Percentiles rank a stretch among this genome's conserved stretches.
Conservation (phyloP, 495 filamentous ascomycete species). For the Friedmanniomyces simplex region DNA sequence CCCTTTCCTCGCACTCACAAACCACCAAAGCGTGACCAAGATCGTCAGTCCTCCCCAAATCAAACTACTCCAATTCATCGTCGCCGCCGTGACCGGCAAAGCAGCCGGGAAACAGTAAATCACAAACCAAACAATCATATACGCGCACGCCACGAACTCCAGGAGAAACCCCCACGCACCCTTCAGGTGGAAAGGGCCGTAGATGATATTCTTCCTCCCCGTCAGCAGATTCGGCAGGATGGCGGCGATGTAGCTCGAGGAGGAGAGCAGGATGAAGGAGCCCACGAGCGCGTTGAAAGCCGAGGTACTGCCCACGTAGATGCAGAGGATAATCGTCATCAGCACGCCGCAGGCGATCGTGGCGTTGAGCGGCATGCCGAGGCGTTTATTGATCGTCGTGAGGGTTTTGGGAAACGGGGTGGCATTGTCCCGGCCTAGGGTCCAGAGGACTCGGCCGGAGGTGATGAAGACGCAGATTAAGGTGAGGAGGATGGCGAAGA, state of each 20-base stretch:
- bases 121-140: constrained; percentile 56
- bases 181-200: constrained; percentile 55
- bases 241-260: constrained; percentile 60
- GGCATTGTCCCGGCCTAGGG: constrained; percentile 61
- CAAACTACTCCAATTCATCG: constrained; percentile 22
- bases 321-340: constrained; percentile 55
- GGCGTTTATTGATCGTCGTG: constrained; percentile 36
- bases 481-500: background rate
- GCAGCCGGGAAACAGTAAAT: constrained; percentile 57
- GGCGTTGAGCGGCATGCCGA: constrained; percentile 56
- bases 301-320: constrained; percentile 58
- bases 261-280: constrained; percentile 61
- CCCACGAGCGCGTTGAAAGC: constrained; percentile 68
- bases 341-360: constrained; percentile 52
- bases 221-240: constrained; percentile 62
- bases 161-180: constrained; percentile 45
- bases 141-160: constrained; percentile 47
- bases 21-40: constrained; percentile 22
- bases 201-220: constrained; percentile 50
- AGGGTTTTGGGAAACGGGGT: constrained; percentile 40
- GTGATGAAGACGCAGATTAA: constrained; percentile 55
- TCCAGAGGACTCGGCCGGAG: constrained; percentile 66
- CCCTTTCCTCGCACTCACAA: constrained; percentile 13
- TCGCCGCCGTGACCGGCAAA: constrained; percentile 21
- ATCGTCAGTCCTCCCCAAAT: constrained; percentile 25